Percentiles rank a stretch among this genome's conserved stretches.
These are phyloP conservation scores for Camptophora hylomeconis DNA, from an alignment of 2,329 filamentous ascomycete species.

Conservation along the genomic window DNA sequence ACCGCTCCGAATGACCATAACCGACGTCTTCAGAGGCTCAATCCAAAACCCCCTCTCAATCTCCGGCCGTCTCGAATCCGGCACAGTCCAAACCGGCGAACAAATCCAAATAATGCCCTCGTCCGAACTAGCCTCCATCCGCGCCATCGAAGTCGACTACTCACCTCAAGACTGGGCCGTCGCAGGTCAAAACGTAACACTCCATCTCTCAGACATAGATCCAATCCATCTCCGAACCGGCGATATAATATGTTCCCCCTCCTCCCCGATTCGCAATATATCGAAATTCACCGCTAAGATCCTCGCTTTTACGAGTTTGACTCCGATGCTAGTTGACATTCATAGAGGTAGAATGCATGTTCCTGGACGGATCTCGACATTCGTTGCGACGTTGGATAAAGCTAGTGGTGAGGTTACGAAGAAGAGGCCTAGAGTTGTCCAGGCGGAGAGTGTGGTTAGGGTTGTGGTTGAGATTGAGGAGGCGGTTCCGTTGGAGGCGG, in stretches of 20 bases:
- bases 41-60: conserved; percentile 72
- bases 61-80: conserved; percentile 73
- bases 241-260: conserved; percentile 68
- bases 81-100: conserved; percentile 75
- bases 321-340: conserved; percentile 80
- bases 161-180: conserved; percentile 71
- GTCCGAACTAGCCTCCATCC: conserved; percentile 67
- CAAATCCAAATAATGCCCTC: conserved; percentile 66
- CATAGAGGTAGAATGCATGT: conserved; percentile 74
- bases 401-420: conserved; percentile 59
- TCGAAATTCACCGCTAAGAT: conserved; percentile 70
- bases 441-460: conserved; percentile 64
- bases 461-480: conserved; percentile 56
- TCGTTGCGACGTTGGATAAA: conserved; percentile 69
- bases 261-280: conserved; percentile 52
- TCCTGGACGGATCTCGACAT: conserved; percentile 57
- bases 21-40: conserved; percentile 71
- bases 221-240: conserved; percentile 68
- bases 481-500: conserved; percentile 66
- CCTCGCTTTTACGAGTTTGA: conserved; percentile 76
- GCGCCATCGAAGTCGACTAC: conserved; percentile 64
- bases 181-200: conserved; percentile 72
- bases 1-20: conserved; percentile 73
- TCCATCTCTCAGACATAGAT: conserved; percentile 80
- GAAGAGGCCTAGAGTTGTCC: conserved; percentile 74